A percentile compares a stretch with the other conserved stretches of the same genome.
phyloP scores from a whole-genome alignment of 805 yeast species.

The Wickerhamomyces sydowiorum region DNA sequence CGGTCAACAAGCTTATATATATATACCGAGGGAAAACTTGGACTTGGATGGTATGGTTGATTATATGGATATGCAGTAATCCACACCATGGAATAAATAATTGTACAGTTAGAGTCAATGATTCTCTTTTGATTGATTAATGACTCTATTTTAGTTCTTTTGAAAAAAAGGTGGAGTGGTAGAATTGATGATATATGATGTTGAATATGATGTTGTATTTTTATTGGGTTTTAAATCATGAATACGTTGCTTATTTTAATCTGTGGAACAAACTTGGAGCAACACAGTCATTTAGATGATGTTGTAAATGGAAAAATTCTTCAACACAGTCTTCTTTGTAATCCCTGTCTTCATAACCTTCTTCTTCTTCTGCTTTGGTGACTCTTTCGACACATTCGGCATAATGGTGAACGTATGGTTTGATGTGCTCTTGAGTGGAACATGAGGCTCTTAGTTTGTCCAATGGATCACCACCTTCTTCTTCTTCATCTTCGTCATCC shows the following conservation, averaged over 20 bases:
- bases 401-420: slow-evolving; percentile 78
- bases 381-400: slow-evolving; percentile 95
- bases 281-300: slow-evolving; percentile 86
- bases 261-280: slow-evolving; percentile 84
- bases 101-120: neutral
- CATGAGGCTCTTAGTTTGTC: slow-evolving; percentile 68
- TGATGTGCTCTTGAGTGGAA: slow-evolving; percentile 59
- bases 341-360: slow-evolving; percentile 68
- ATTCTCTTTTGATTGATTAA: neutral
- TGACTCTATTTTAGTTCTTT: neutral
- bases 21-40: too few species aligned
- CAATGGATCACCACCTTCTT: slow-evolving; percentile 59
- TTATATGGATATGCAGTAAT: neutral
- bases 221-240: neutral
- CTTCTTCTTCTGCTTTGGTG: slow-evolving; percentile 78
- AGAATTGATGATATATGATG: neutral
- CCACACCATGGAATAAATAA: neutral
- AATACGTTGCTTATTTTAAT: slow-evolving; percentile 77
- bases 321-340: slow-evolving; percentile 97
- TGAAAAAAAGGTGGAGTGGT: too few species aligned
- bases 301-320: slow-evolving; percentile 95
- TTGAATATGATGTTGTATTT: neutral
- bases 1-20: too few species aligned
- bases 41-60: too few species aligned
- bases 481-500: slow-evolving; percentile 67